These are phyloP conservation scores for Colletotrichum salicis DNA, from an alignment of 2,329 filamentous ascomycete species.

Conservation along the genomic window DNA sequence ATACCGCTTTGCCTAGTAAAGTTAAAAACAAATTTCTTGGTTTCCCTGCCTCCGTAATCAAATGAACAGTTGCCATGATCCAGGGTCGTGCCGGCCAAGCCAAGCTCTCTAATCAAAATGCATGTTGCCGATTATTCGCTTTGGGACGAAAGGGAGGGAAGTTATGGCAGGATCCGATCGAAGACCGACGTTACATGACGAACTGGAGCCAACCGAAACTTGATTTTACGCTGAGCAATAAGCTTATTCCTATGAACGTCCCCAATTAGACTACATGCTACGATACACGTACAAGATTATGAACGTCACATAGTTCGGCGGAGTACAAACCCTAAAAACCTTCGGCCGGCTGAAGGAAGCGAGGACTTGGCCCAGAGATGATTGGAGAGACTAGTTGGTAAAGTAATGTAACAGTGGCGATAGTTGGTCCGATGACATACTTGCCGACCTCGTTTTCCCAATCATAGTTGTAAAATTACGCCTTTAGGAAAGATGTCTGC, in stretches of 20 bases:
- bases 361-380: no score
- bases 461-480: background rate
- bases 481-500: background rate
- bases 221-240: background rate
- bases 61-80: no score
- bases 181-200: background rate
- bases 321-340: no score
- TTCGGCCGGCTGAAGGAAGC: no score
- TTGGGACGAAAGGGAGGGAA: no score
- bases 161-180: background rate
- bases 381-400: no score
- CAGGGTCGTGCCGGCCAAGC: background rate
- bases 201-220: background rate
- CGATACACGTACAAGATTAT: no score
- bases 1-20: background rate
- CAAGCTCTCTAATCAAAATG: background rate
- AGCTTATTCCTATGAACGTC: background rate
- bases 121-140: background rate
- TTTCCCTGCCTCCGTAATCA: background rate
- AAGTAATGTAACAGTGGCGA: no score
- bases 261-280: background rate
- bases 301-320: no score
- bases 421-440: background rate
- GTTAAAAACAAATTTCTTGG: background rate
- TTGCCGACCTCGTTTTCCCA: background rate